Percentiles rank a stretch among this genome's conserved stretches.
Evolutionary conservation across 2,329 filamentous ascomycete species (phyloP).

Genomic region (Cladosporium oxysporum): DNA sequence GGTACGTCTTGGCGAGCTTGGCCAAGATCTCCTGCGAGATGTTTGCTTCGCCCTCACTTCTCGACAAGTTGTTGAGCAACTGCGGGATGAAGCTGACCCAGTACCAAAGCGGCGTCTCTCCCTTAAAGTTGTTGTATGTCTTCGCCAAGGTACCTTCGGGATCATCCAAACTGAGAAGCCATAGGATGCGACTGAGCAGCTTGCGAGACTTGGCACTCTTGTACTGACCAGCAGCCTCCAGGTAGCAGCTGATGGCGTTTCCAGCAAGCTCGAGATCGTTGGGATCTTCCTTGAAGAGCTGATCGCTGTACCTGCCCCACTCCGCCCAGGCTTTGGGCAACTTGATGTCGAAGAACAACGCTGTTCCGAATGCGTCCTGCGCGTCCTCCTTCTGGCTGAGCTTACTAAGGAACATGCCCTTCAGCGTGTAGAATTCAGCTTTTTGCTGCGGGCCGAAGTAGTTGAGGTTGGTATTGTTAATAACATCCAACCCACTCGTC

Average conservation of each 20-base stretch:
- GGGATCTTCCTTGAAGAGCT: slow-evolving; percentile 90
- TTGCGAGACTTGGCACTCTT: slow-evolving; percentile 97
- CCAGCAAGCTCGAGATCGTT: slow-evolving; percentile 78
- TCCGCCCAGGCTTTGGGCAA: slow-evolving; percentile 98
- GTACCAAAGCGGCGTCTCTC: slow-evolving; percentile 97
- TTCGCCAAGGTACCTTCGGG: slow-evolving; percentile 77
- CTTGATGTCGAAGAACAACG: slow-evolving; percentile 92
- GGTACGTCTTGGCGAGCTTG: slow-evolving; percentile 93
- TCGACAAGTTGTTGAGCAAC: slow-evolving; percentile 83
- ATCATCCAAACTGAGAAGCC: slow-evolving; percentile 93
- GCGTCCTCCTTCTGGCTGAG: slow-evolving; percentile 87
- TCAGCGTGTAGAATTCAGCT: slow-evolving; percentile 97
- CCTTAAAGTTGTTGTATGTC: slow-evolving; percentile 95
- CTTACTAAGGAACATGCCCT: slow-evolving; percentile 98
- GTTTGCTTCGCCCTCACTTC: slow-evolving; percentile 74
- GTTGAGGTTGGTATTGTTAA: slow-evolving; percentile 98
- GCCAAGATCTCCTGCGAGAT: slow-evolving; percentile 83
- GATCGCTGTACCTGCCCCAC: slow-evolving; percentile 98
- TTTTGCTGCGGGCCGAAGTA: slow-evolving; percentile 97
- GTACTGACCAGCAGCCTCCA: slow-evolving; percentile 93
- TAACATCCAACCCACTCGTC: slow-evolving; percentile 90
- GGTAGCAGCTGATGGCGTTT: slow-evolving; percentile 91
- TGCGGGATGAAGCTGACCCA: slow-evolving; percentile 99
- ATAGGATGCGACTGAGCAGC: slow-evolving; percentile 86
- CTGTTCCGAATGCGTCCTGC: slow-evolving; percentile 90